These are phyloP conservation scores for Aspergillus viridinutans DNA, from an alignment of 2,329 filamentous ascomycete species.

Conservation along the genomic window DNA sequence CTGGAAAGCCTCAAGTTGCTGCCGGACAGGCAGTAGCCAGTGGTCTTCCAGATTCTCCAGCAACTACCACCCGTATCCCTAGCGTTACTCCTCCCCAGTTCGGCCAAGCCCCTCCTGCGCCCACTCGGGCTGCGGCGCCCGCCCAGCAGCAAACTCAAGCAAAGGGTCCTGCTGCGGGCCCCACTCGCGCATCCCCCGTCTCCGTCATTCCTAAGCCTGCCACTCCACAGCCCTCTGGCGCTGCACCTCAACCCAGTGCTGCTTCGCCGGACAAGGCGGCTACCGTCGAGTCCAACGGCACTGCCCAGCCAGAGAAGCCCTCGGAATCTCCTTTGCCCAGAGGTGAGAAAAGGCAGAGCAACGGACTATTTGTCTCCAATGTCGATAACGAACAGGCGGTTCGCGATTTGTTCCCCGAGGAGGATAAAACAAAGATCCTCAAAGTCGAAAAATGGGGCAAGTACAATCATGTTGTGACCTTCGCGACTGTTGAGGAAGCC, in stretches of 20 bases:
- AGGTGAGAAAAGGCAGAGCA: conserved; percentile 61
- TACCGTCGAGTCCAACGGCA: conserved; percentile 51
- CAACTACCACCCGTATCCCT: conserved; percentile 34
- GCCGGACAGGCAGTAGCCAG: conserved; percentile 20
- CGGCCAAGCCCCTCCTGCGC: conserved; percentile 38
- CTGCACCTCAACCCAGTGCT: conserved; percentile 39
- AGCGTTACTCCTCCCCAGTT: conserved; percentile 38
- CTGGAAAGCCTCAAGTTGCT: conserved; percentile 64
- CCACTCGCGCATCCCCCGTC: conserved; percentile 38
- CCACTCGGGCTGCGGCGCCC: conserved; percentile 17
- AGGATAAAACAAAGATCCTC: conserved; percentile 76
- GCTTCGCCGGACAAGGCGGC: conserved; percentile 47
- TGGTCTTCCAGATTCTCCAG: conserved; percentile 27
- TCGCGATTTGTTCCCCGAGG: conserved; percentile 73
- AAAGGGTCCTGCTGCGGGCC: conserved; percentile 24
- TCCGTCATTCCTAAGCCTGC: conserved; percentile 39
- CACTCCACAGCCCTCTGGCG: conserved; percentile 36
- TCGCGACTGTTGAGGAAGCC: conserved; percentile 74
- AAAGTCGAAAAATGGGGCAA: conserved; percentile 66
- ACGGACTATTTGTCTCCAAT: conserved; percentile 86
- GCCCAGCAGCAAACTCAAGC: conserved; percentile 26
- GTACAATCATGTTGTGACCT: conserved; percentile 77
- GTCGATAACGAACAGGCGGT: conserved; percentile 79
- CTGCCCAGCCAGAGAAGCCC: conserved; percentile 42
- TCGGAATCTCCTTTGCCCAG: conserved; percentile 53